These are phyloP conservation scores for Rhizopogon vesiculosus DNA, from an alignment of 768 basidiomycete genomes.

Conservation along the genomic window DNA sequence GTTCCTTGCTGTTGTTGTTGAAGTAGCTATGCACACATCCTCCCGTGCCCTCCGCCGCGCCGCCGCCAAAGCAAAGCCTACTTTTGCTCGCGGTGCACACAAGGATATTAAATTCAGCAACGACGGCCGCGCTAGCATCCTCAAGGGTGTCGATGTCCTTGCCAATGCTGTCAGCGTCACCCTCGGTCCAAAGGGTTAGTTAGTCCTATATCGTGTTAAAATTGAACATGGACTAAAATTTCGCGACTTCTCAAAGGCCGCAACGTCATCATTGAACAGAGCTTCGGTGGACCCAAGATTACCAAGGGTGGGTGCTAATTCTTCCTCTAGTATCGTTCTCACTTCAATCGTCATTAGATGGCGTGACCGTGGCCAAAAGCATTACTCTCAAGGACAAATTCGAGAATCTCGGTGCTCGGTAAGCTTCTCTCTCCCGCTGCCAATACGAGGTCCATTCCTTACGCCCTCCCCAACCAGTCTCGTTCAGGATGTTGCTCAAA, in stretches of 20 bases:
- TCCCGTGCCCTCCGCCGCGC: slow-evolving; percentile 67
- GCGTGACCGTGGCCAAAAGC: slow-evolving; percentile 96
- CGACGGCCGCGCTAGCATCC: slow-evolving; percentile 88
- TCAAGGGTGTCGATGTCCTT: slow-evolving; percentile 94
- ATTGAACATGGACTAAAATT: slow-evolving; percentile 6
- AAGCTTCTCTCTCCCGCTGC: slow-evolving; percentile 22
- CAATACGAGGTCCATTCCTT: neutral
- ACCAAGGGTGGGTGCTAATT: slow-evolving; percentile 72
- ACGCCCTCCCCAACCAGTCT: slow-evolving; percentile 45
- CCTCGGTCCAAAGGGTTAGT: slow-evolving; percentile 92
- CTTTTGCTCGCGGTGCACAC: slow-evolving; percentile 71
- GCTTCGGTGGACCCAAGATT: slow-evolving; percentile 88
- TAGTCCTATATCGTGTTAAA: slow-evolving; percentile 5
- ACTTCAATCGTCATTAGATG: slow-evolving; percentile 48
- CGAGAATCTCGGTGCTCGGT: slow-evolving; percentile 98
- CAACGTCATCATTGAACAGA: slow-evolving; percentile 98
- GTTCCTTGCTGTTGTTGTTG: slow-evolving; percentile 6
- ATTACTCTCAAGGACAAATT: slow-evolving; percentile 96
- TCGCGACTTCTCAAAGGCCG: slow-evolving; percentile 47
- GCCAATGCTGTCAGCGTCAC: slow-evolving; percentile 97
- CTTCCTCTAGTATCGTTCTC: neutral
- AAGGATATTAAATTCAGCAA: slow-evolving; percentile 98
- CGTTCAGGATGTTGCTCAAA: slow-evolving; percentile 91
- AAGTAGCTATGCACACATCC: slow-evolving; percentile 60
- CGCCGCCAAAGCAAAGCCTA: slow-evolving; percentile 48